These are phyloP conservation scores for Mycena crocata DNA, from an alignment of 768 basidiomycete genomes.

Conservation along the genomic window DNA sequence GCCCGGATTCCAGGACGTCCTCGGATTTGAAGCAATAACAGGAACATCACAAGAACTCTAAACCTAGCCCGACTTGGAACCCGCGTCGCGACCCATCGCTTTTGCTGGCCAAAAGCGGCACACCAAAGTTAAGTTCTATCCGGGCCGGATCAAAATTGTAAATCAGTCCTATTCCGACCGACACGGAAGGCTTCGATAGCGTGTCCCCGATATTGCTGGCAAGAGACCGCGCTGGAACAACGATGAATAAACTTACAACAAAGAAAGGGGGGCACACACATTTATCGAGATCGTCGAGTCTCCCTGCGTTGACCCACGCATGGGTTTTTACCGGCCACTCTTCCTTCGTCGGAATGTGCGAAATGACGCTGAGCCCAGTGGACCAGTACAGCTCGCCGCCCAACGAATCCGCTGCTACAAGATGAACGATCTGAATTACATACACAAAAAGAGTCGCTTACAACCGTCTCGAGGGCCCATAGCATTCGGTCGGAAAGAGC, in stretches of 20 bases:
- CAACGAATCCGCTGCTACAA: slow-evolving; percentile 76
- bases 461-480: slow-evolving; percentile 84
- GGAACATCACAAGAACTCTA: slow-evolving; percentile 66
- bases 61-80: slow-evolving; percentile 73
- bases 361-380: slow-evolving; percentile 78
- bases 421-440: not conserved
- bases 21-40: too few relatives aligned
- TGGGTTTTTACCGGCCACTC: slow-evolving; percentile 92
- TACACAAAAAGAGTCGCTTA: slow-evolving; percentile 45
- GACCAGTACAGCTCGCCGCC: slow-evolving; percentile 90
- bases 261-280: slow-evolving; percentile 52
- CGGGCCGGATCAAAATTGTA: slow-evolving; percentile 87
- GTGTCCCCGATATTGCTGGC: slow-evolving; percentile 52
- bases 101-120: slow-evolving; percentile 78
- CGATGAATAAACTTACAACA: not conserved
- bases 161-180: slow-evolving; percentile 85
- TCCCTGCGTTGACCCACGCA: slow-evolving; percentile 83
- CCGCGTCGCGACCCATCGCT: slow-evolving; percentile 68
- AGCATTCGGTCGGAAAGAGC: slow-evolving; percentile 80
- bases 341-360: slow-evolving; percentile 75
- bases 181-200: slow-evolving; percentile 72
- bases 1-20: too few relatives aligned
- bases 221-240: slow-evolving; percentile 50
- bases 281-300: slow-evolving; percentile 70
- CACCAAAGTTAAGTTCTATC: slow-evolving; percentile 89